Conservation (phyloP, 2,329 filamentous ascomycete species). For the Bisporella sp. region DNA sequence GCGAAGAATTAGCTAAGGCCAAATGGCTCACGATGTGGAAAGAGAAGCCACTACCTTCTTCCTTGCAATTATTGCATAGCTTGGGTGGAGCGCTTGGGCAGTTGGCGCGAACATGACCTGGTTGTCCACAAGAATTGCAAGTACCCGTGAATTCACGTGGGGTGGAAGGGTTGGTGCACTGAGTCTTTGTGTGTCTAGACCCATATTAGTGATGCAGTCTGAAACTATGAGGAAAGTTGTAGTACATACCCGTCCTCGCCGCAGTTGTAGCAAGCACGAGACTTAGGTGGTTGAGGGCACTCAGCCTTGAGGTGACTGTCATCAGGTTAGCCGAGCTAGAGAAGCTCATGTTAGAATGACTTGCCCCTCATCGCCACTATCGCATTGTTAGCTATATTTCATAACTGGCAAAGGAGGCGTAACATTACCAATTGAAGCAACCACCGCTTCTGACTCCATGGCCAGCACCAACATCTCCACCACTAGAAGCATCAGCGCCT, state of each 20-base stretch:
- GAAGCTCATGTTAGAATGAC: not conserved
- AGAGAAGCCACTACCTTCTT: slow-evolving; percentile 41
- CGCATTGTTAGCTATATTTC: not conserved
- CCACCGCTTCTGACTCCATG: slow-evolving; percentile 12
- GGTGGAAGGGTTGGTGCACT: slow-evolving; percentile 51
- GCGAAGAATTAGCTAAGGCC: not conserved
- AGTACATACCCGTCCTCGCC: slow-evolving; percentile 45
- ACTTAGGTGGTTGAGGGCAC: not conserved
- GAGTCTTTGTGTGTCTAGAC: slow-evolving; percentile 51
- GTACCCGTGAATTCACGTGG: slow-evolving; percentile 41
- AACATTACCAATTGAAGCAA: slow-evolving; percentile 24
- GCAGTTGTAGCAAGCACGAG: slow-evolving; percentile 52
- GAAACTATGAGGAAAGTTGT: slow-evolving; percentile 25
- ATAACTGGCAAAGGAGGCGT: too few species aligned
- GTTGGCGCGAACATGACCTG: slow-evolving; percentile 51
- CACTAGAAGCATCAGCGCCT: not conserved
- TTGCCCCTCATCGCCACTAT: slow-evolving; percentile 46
- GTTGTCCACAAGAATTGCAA: slow-evolving; percentile 50
- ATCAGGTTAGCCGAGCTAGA: too few species aligned
- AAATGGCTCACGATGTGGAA: not conserved
- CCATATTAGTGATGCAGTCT: slow-evolving; percentile 7
- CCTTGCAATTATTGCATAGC: slow-evolving; percentile 54
- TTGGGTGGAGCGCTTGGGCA: slow-evolving; percentile 53
- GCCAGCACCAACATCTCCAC: not conserved
- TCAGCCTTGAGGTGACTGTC: too few species aligned